phyloP scores from a whole-genome alignment of 352 stramenopile genomes.

The Phytophthora cajani region DNA sequence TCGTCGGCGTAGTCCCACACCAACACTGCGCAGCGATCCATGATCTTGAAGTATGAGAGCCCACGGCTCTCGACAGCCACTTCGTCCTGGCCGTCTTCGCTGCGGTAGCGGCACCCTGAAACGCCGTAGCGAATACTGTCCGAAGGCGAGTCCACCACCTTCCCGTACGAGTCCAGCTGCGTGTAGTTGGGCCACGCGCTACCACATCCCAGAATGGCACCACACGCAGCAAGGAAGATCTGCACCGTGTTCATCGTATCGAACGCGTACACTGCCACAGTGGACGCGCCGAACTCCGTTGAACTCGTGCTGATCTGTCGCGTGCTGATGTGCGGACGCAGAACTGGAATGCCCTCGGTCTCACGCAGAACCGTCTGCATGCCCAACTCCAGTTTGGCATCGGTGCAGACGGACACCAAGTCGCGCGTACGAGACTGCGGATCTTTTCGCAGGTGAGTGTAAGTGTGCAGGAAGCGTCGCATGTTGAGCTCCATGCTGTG shows the following conservation, averaged over 20 bases:
- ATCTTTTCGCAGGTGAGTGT: constrained; percentile 40
- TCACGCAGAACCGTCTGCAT: constrained; percentile 42
- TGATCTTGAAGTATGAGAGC: constrained; percentile 44
- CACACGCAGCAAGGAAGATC: constrained; percentile 43
- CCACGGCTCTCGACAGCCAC: constrained; percentile 37
- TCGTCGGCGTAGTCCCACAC: constrained; percentile 43
- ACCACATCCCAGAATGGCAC: constrained; percentile 34
- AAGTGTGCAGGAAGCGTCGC: constrained; percentile 38
- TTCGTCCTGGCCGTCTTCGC: constrained; percentile 37
- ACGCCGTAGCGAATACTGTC: constrained; percentile 43
- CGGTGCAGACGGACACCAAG: constrained; percentile 31
- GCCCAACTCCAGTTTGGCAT: constrained; percentile 40
- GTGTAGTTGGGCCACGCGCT: constrained; percentile 39
- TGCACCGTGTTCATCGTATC: constrained; percentile 47
- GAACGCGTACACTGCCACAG: constrained; percentile 42
- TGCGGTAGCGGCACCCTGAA: constrained; percentile 38
- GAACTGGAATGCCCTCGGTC: constrained; percentile 34
- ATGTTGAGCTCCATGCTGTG: constrained; percentile 38
- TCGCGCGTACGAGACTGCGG: constrained; percentile 35
- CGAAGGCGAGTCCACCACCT: constrained; percentile 34
- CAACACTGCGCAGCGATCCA: constrained; percentile 32
- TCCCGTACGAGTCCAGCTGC: constrained; percentile 35
- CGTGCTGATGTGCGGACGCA: constrained; percentile 35
- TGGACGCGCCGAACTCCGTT: constrained; percentile 40
- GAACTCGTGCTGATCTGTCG: constrained; percentile 32